Evolutionary conservation across 495 filamentous ascomycete genomes (phyloP).

Genomic region (Clohesyomyces aquaticus): DNA sequence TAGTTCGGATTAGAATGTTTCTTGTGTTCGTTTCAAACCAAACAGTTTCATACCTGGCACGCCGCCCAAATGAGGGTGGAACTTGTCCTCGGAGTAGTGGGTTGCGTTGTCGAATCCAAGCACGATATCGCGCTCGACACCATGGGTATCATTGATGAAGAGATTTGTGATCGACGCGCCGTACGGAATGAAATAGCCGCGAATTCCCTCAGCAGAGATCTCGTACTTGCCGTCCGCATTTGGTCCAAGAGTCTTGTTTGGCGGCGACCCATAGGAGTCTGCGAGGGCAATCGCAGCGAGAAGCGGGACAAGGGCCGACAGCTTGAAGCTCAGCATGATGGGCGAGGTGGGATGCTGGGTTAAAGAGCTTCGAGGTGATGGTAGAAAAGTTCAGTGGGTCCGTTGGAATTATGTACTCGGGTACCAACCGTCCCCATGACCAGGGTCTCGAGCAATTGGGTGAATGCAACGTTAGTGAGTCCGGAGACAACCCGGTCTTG

Average conservation of each 20-base stretch:
- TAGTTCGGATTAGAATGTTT: conserved; percentile 38
- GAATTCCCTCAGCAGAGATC: conserved; percentile 72
- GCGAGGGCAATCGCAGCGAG: conserved; percentile 28
- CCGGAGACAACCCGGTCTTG: background rate
- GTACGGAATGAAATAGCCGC: conserved; percentile 74
- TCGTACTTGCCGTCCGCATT: conserved; percentile 62
- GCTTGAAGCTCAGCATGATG: conserved; percentile 25
- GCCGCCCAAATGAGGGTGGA: conserved; percentile 75
- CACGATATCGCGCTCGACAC: conserved; percentile 64
- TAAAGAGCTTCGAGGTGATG: background rate
- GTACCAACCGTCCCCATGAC: conserved; percentile 26
- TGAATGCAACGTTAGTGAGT: conserved; percentile 10
- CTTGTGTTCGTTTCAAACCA: background rate
- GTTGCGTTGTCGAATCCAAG: conserved; percentile 79
- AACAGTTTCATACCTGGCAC: conserved; percentile 48
- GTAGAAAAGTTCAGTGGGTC: background rate
- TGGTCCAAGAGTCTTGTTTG: conserved; percentile 25
- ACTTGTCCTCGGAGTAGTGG: conserved; percentile 66
- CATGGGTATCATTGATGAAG: conserved; percentile 71
- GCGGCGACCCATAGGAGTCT: conserved; percentile 19
- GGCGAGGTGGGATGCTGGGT: background rate
- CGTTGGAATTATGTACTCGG: conserved; percentile 17
- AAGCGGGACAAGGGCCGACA: conserved; percentile 14
- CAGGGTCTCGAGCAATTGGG: conserved; percentile 1
- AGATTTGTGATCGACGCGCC: conserved; percentile 77